Conservation (phyloP, 2,329 filamentous ascomycete species). For the Pestalotiopsis sp. region DNA sequence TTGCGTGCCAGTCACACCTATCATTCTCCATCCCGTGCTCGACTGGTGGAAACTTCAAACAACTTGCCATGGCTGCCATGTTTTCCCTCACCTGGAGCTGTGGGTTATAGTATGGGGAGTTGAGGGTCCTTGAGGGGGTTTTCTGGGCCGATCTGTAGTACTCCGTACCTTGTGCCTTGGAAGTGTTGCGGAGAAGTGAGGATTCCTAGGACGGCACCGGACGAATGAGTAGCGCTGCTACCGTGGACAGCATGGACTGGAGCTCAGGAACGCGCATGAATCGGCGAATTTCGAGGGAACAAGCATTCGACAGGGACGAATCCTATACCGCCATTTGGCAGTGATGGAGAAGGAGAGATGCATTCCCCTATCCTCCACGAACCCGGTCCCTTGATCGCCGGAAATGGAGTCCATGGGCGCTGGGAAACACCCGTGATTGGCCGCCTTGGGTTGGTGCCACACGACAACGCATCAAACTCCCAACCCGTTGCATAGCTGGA, state of each 20-base stretch:
- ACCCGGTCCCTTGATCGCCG: background rate
- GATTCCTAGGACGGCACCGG: background rate
- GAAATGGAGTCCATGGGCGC: background rate
- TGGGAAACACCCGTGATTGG: constrained; percentile 1
- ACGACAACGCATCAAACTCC: constrained; percentile 5
- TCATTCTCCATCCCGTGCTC: background rate
- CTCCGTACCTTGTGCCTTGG: background rate
- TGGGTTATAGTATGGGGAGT: background rate
- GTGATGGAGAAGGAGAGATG: background rate
- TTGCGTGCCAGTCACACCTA: too few species aligned
- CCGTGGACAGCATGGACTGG: background rate
- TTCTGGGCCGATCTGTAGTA: too few species aligned
- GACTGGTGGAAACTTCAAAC: background rate
- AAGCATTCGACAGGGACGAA: constrained; percentile 1
- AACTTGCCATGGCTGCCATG: background rate
- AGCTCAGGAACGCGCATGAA: background rate
- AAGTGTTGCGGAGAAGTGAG: background rate
- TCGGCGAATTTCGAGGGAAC: background rate
- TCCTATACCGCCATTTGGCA: constrained; percentile 5
- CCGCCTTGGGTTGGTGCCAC: background rate
- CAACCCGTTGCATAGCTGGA: background rate
- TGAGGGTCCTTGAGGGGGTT: background rate
- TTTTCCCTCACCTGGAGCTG: background rate
- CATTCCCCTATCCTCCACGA: background rate
- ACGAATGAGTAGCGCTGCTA: background rate